phyloP scores from a whole-genome alignment of 805 yeast genomes.

The Diddensiella transvaalensis region DNA sequence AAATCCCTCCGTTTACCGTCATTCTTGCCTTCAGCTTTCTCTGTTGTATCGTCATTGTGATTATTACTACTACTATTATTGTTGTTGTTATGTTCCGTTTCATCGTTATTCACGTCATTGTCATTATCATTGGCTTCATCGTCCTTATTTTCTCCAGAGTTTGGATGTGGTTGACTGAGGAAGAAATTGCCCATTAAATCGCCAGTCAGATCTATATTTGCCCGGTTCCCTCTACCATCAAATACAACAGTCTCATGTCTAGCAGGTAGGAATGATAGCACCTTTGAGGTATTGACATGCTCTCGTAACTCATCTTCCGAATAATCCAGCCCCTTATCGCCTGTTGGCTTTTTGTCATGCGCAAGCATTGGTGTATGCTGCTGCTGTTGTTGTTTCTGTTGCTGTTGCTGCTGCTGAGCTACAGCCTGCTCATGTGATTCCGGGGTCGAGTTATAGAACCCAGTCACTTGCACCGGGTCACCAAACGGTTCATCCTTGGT shows the following conservation, averaged over 20 bases:
- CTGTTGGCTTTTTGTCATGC: background rate
- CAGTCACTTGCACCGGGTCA: too few species aligned
- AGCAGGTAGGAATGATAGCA: conserved; percentile 22
- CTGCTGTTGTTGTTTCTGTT: conserved; percentile 9
- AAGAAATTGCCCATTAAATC: conserved; percentile 24
- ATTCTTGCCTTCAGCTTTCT: background rate
- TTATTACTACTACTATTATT: background rate
- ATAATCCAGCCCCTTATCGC: background rate
- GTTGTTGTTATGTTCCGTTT: background rate
- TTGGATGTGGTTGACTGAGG: conserved; percentile 19
- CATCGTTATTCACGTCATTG: conserved; percentile 8
- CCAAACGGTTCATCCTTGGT: background rate
- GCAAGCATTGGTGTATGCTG: conserved; percentile 1
- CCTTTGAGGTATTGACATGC: conserved; percentile 13
- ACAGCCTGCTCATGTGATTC: background rate
- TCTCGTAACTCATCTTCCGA: conserved; percentile 3
- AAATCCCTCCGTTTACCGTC: conserved; percentile 6
- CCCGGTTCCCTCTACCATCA: conserved; percentile 23
- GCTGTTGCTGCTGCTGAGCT: conserved; percentile 5
- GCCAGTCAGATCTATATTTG: conserved; percentile 17
- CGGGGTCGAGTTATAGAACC: background rate
- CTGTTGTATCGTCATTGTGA: background rate
- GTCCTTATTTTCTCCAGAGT: conserved; percentile 5
- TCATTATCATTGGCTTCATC: background rate
- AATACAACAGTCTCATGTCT: conserved; percentile 19